Percentiles rank a stretch among this genome's conserved stretches.
These are phyloP conservation scores for Xanthoceras sorbifolium DNA, from an alignment of 345 rosid genomes.

Conservation along the genomic window DNA sequence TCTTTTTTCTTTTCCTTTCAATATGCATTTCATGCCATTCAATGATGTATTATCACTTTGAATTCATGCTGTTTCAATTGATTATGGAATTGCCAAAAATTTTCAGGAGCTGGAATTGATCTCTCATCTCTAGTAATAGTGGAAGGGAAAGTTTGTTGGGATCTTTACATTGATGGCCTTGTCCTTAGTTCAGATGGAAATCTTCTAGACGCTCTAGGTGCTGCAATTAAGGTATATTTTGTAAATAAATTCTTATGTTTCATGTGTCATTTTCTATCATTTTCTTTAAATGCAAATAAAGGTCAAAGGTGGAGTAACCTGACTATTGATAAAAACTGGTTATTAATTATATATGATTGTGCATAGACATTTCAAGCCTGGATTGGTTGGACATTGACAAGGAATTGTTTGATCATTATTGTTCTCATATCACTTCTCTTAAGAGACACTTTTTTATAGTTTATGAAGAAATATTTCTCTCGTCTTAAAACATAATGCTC, in stretches of 20 bases:
- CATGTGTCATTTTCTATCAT: background rate
- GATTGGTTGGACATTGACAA: background rate
- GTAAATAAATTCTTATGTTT: background rate
- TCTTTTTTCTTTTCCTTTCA: background rate
- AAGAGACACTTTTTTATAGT: background rate
- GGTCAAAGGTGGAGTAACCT: background rate
- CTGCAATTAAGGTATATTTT: slow-evolving; percentile 70
- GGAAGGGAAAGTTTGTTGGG: slow-evolving; percentile 93
- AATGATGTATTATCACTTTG: background rate
- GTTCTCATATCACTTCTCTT: background rate
- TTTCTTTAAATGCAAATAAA: background rate
- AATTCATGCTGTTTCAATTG: slow-evolving; percentile 11
- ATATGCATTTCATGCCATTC: background rate
- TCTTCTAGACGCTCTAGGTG: slow-evolving; percentile 76
- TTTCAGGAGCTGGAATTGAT: slow-evolving; percentile 83
- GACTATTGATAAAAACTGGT: background rate
- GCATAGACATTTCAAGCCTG: background rate
- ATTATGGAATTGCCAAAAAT: slow-evolving; percentile 18
- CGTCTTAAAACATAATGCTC: background rate
- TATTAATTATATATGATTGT: background rate
- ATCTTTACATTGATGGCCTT: slow-evolving; percentile 83
- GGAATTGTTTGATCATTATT: background rate
- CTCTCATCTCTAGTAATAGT: slow-evolving; percentile 67
- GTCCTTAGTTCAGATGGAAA: slow-evolving; percentile 90
- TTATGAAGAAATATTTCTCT: background rate